phyloP scores from a whole-genome alignment of 169 alveolate species.

The Pseudocohnilembus persalinus region DNA sequence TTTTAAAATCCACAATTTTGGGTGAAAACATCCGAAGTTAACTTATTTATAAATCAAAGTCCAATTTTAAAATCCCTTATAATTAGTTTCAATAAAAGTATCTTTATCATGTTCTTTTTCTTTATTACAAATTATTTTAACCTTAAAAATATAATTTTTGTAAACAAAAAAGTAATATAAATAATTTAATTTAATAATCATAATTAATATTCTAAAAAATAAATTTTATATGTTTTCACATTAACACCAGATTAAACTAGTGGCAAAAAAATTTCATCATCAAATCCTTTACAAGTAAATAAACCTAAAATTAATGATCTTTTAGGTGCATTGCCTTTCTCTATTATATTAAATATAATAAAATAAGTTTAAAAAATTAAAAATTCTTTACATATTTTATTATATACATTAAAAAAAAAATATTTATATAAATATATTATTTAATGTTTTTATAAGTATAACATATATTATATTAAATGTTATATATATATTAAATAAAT shows the following conservation, averaged over 20 bases:
- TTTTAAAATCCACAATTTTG: not conserved
- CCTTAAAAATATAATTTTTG: not conserved
- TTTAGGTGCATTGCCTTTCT: not conserved
- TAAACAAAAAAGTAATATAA: not conserved
- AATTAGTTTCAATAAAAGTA: no score
- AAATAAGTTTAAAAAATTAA: no score
- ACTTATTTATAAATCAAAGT: not conserved
- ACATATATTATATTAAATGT: no score
- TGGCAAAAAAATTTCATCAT: not conserved
- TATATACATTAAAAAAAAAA: no score
- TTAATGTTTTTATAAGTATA: no score
- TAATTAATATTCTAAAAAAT: no score
- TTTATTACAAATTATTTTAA: not conserved
- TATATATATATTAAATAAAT: no score
- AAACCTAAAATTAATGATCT: not conserved
- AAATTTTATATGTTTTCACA: no score
- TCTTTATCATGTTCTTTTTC: no score
- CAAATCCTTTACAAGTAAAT: not conserved
- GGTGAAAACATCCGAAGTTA: not conserved
- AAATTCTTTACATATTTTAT: no score
- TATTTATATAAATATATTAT: no score
- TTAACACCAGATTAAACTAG: not conserved
- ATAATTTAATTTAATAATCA: no score
- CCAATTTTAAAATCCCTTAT: not conserved
- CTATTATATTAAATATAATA: not conserved